Base-by-base conservation (phyloP, 1,284 basidiomycete genomes). In the Sanghuangporus baumii region DNA sequence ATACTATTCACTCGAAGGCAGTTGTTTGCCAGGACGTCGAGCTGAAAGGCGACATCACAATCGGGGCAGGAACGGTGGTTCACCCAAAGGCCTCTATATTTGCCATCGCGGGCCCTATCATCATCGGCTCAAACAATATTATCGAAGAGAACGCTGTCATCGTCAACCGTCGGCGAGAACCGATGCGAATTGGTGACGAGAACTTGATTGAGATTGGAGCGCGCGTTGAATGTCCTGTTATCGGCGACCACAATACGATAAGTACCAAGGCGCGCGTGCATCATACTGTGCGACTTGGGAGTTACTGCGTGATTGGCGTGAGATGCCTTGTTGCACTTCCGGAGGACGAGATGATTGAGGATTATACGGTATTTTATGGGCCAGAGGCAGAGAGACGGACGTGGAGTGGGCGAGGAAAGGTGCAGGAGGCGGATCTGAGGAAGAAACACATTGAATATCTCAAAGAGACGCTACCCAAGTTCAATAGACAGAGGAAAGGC, bases 131-230 rank as follows among this genome's bases (percentile, higher is more conserved):
- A 26, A 85, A 89, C 60, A 96, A 93, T 72, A 93, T 98, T 69
- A 85, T 99, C 59, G 96, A 98, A 71, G 96, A 98, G 74, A 83
- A 83, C 7, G 91, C 86, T 2, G 87, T 94, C 67, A 87, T 98
- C 65, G 87, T 96, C 62, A 96, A 97, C 73, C 81, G 89, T 68
- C 76, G 84, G 55, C 92, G 90, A 70, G 87, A 89, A 70, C 82
- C 89, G n/a, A 93, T 98, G 88, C 81, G 84, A 18, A 94, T 99
- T 57, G 96, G 96, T 11, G 88, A 96, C 71, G 84, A 90, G 63
- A 98, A 98, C 73, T 78, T 94, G 58, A 96, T 99, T 71, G 93
- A 97, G 76, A 94, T 96, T 56, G 92, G 89, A 9, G 93, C 89
- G 73, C 87, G 93, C 40, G 83, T 97, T 55, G 95, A 97, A 75